Base-by-base conservation (phyloP, 768 basidiomycete species). In the Kwoniella dejecticola region DNA sequence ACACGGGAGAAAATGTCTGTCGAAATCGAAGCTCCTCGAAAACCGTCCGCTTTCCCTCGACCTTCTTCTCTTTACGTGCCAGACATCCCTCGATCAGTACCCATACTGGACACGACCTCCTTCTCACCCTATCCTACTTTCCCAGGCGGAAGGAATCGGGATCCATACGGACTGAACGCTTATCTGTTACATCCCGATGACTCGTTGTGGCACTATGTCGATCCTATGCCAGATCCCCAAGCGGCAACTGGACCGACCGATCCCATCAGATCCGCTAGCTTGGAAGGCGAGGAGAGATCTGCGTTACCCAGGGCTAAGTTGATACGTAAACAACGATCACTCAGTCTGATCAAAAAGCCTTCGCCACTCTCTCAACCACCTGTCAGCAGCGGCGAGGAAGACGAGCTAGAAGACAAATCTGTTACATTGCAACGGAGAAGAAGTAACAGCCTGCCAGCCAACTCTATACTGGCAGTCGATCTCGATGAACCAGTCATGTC, bases 121-220 rank as follows among this genome's bases (percentile, higher is more conserved):
- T 75, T 72, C 50, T 68, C 68, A 11, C 73, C 73, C 12, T 75
- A 70, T 48, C 73, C 73, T 3, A 58, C 61, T 15, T 68, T 75
- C 44, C 63, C 66, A 7, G 70, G 70, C 6, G 23, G 55, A 17
- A 38, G 40, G 27, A 42, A 47, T 24, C 19, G 68, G n/a, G 75
- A 76, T 56, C 70, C 72, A 3, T 69, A 69, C 50, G 71, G 69
- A 10, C 60, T 76, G 21, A 66, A 76, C 46, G 66, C 68, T 4
- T 76, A 52, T 60, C 68, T 76, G 12, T 57, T 76, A 5, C 75
- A 70, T 57, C 72, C 75, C n/a, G 69, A 64, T 19, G 70, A 72
- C 31, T 44, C 54, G 26, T 23, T 67, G 7, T 75, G 70, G 70
- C 27, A 55, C 19, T 68, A 70, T 46, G 48, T 70, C 52, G 62